Percentiles rank a stretch among this genome's conserved stretches.
phyloP scores from a whole-genome alignment of 1,139 yeast genomes.

The Debaryomycetaceae sp. region DNA sequence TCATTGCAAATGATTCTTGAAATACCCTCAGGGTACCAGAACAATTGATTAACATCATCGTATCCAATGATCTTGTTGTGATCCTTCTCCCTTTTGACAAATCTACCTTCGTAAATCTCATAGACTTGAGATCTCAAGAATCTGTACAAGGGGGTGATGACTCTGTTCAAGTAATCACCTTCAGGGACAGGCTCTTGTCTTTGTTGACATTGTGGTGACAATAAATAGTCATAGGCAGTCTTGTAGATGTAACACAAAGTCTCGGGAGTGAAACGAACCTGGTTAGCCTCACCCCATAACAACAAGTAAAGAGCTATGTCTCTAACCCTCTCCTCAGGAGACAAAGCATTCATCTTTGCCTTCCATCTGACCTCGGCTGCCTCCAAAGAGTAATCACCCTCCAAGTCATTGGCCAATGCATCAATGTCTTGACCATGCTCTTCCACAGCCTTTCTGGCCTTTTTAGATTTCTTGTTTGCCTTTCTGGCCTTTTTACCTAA shows the following conservation, averaged over 20 bases:
- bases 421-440: constrained; percentile 46
- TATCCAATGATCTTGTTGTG: constrained; percentile 94
- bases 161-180: constrained; percentile 91
- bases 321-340: constrained; percentile 74
- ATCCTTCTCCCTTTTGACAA: constrained; percentile 94
- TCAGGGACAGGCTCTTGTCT: constrained; percentile 89
- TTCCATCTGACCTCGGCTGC: constrained; percentile 53
- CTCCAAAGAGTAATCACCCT: constrained; percentile 72
- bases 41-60: constrained; percentile 96
- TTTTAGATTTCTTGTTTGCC: constrained; percentile 57
- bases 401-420: constrained; percentile 70
- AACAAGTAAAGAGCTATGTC: constrained; percentile 86
- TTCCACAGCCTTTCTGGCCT: constrained; percentile 57
- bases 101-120: constrained; percentile 91
- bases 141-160: constrained; percentile 87
- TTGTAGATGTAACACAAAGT: constrained; percentile 88
- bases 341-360: constrained; percentile 45
- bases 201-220: constrained; percentile 88
- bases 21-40: constrained; percentile 99
- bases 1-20: constrained; percentile 88
- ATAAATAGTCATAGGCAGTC: constrained; percentile 84
- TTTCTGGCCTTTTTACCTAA: constrained; percentile 52
- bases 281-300: constrained; percentile 99
- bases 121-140: constrained; percentile 93
- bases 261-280: constrained; percentile 93